These are phyloP conservation scores for Penicillium daleae DNA, from an alignment of 495 filamentous ascomycete species.

Conservation along the genomic window DNA sequence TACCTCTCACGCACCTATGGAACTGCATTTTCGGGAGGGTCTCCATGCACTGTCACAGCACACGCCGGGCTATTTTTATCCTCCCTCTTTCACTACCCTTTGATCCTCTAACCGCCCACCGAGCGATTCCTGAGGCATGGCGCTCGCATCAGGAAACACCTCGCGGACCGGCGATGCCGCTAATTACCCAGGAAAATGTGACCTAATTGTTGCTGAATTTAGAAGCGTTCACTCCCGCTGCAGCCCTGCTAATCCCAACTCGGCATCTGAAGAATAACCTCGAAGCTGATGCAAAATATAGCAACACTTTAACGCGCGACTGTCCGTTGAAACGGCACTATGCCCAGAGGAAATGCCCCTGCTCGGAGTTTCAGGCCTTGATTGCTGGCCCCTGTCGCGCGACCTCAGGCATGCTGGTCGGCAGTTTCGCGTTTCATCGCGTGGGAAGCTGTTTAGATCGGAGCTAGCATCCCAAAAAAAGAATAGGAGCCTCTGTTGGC, in stretches of 20 bases:
- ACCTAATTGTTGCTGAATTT: conserved; percentile 47
- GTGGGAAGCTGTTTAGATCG: conserved; percentile 28
- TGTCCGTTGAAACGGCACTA: conserved; percentile 46
- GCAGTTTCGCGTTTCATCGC: conserved; percentile 43
- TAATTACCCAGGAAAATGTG: conserved; percentile 34
- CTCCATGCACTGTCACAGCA: conserved; percentile 21
- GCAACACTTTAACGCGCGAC: conserved; percentile 52
- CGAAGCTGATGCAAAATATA: conserved; percentile 47
- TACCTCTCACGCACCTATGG: background rate
- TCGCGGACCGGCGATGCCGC: conserved; percentile 15
- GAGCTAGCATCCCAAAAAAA: conserved; percentile 40
- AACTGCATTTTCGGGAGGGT: background rate
- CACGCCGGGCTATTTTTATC: conserved; percentile 34
- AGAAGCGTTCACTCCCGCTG: conserved; percentile 35
- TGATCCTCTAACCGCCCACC: conserved; percentile 29
- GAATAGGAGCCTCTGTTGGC: conserved; percentile 34
- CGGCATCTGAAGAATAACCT: conserved; percentile 38
- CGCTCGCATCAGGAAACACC: conserved; percentile 10
- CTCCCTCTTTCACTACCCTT: background rate
- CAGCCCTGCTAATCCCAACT: conserved; percentile 32
- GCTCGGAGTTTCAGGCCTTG: conserved; percentile 26
- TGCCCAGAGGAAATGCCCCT: conserved; percentile 17
- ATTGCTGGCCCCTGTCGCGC: conserved; percentile 28
- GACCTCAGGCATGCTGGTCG: conserved; percentile 32
- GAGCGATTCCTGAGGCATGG: conserved; percentile 31